These are phyloP conservation scores for Quercus tomentella DNA, from an alignment of 331 rosid species.

Conservation along the genomic window DNA sequence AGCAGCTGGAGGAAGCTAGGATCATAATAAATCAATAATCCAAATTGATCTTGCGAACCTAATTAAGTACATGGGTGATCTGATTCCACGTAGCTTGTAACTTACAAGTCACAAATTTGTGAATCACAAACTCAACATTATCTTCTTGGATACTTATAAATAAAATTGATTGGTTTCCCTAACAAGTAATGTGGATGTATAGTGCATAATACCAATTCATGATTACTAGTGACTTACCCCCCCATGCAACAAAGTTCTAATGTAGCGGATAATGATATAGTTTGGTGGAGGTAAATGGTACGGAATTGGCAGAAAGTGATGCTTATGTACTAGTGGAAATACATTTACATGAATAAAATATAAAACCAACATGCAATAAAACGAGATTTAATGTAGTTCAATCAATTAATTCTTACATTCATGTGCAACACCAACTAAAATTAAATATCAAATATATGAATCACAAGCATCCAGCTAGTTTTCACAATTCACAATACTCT, in stretches of 20 bases:
- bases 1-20: slow-evolving; percentile 26
- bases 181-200: slow-evolving; percentile 9
- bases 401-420: too few species aligned
- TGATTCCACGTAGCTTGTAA: slow-evolving; percentile 26
- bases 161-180: slow-evolving; percentile 27
- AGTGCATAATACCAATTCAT: slow-evolving; percentile 1
- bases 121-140: slow-evolving; percentile 33
- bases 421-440: too few species aligned
- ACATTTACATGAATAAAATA: too few species aligned
- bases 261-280: background rate
- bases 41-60: slow-evolving; percentile 2
- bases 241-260: too few species aligned
- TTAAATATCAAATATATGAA: too few species aligned
- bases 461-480: too few species aligned
- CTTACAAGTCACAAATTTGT: slow-evolving; percentile 15
- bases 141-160: slow-evolving; percentile 46
- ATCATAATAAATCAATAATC: background rate
- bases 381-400: too few species aligned
- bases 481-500: too few species aligned
- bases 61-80: slow-evolving; percentile 16
- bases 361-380: too few species aligned
- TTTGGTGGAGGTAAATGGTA: background rate
- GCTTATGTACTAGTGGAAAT: too few species aligned
- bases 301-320: too few species aligned
- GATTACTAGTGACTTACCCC: background rate